These are phyloP conservation scores for Cairneyella variabilis DNA, from an alignment of 495 filamentous ascomycete genomes.

Conservation along the genomic window DNA sequence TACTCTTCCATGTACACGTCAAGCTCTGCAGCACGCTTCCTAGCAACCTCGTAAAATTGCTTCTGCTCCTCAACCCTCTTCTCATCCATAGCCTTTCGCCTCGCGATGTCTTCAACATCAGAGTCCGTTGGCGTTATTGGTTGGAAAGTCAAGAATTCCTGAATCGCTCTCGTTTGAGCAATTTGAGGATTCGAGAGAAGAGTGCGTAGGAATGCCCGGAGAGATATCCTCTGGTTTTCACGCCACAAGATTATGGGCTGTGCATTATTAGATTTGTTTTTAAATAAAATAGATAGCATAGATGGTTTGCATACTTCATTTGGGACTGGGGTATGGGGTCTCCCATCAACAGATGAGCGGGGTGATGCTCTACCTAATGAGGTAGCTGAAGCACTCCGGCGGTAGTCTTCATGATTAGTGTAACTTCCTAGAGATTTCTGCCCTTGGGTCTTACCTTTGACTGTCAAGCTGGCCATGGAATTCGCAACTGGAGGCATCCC, in stretches of 20 bases:
- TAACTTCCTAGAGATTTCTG: not conserved
- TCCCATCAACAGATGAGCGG: slow-evolving; percentile 16
- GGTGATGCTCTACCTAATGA: slow-evolving; percentile 19
- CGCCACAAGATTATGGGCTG: slow-evolving; percentile 62
- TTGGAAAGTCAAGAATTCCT: slow-evolving; percentile 70
- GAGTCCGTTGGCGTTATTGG: slow-evolving; percentile 73
- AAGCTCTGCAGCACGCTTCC: slow-evolving; percentile 82
- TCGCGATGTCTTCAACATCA: slow-evolving; percentile 72
- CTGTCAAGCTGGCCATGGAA: slow-evolving; percentile 39
- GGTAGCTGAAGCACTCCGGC: slow-evolving; percentile 11
- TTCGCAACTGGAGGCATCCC: slow-evolving; percentile 15
- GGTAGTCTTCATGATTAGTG: slow-evolving; percentile 18
- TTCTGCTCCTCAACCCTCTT: slow-evolving; percentile 87
- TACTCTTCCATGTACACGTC: slow-evolving; percentile 98
- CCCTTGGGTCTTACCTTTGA: slow-evolving; percentile 31
- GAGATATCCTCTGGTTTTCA: slow-evolving; percentile 86
- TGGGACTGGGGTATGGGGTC: not conserved
- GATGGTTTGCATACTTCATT: slow-evolving; percentile 13
- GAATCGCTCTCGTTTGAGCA: slow-evolving; percentile 73
- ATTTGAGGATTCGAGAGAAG: slow-evolving; percentile 80
- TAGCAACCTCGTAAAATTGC: slow-evolving; percentile 91
- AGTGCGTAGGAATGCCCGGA: slow-evolving; percentile 83
- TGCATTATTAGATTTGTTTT: not conserved
- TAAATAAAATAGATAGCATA: not conserved
- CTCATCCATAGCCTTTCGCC: slow-evolving; percentile 79